Evolutionary conservation across 805 yeast genomes (phyloP).

Genomic region (Candida patagonica): DNA sequence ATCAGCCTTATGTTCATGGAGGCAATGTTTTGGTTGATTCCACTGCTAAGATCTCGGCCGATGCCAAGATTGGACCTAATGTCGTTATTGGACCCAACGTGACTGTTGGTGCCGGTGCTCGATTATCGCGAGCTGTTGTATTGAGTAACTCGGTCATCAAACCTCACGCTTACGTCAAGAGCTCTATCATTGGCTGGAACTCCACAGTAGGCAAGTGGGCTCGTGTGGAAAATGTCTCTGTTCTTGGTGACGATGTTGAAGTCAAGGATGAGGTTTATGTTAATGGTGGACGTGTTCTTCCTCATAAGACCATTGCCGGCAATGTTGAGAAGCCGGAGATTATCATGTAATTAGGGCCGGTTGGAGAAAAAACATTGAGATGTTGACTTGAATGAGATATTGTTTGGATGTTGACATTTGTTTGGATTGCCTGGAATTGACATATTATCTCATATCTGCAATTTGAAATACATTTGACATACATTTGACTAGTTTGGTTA

Average conservation of each 20-base stretch:
- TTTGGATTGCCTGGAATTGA: too few relatives aligned
- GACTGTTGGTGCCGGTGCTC: conserved; percentile 94
- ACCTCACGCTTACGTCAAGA: conserved; percentile 97
- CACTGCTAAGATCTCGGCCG: conserved; percentile 83
- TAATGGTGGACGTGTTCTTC: conserved; percentile 98
- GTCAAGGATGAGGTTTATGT: conserved; percentile 97
- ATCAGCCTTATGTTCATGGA: conserved; percentile 68
- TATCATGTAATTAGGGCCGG: conserved; percentile 92
- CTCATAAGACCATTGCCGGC: conserved; percentile 93
- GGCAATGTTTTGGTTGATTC: conserved; percentile 94
- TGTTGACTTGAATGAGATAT: too few relatives aligned
- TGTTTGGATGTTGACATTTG: too few relatives aligned
- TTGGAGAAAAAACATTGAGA: too few relatives aligned
- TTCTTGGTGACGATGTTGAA: conserved; percentile 97
- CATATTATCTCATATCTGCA: too few relatives aligned
- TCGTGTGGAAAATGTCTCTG: conserved; percentile 95
- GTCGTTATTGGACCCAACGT: conserved; percentile 97
- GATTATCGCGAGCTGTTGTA: conserved; percentile 92
- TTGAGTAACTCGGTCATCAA: conserved; percentile 83
- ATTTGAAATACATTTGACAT: too few relatives aligned
- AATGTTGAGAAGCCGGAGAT: conserved; percentile 97
- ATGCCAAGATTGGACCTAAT: conserved; percentile 95
- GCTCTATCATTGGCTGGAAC: conserved; percentile 98
- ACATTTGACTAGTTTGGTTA: too few relatives aligned
- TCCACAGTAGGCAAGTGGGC: conserved; percentile 98